Evolutionary conservation across 805 yeast genomes (phyloP), one percentile per base, ranked within the genome.

Genomic region (Candida sakaeoensis): DNA sequence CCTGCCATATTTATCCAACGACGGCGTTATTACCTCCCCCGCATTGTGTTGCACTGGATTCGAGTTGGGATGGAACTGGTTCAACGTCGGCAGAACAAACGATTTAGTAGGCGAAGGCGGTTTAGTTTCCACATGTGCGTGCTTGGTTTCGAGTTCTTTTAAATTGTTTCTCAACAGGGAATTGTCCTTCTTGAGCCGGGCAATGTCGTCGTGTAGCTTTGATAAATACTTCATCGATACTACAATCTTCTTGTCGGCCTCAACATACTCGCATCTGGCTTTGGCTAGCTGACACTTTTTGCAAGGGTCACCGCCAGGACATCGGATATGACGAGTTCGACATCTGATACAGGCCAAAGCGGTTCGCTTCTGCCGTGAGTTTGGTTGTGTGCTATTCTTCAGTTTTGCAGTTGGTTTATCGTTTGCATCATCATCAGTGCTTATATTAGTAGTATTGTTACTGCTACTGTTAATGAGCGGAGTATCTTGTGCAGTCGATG

Each of bases 261-360:
- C 87, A 14, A 76, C 72, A 48, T 82, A 85, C 50, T 82, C 88
- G 61, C 93, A 85, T 16, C 68, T 67, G 3, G 78, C 63, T 36
- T 69, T 72, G 12, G 82, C 76, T 36, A 69, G 54, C 10, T 58
- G 59, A 54, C 93, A 85, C 51, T 79, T 79, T 37, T 65, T 58
- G 55, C 93, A 85, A 0, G 89, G 88, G 35, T 80, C 75, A 1
- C 86, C 87, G 2, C 89, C 89, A 10, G 87, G 87, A 53, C 93
- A 85, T 46, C 83, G 75, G 31, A 82, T 77, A 58, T 85, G 93
- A 39, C 88, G 69, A 35, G 77, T 72, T 23, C 91, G 68, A 54
- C 93, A 85, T 33, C 86, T 62, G 2, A 75, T 74, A 55, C 91
- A 84, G 5, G 74, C 74, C 32, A 66, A 49, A n/a, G 61, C 49